Evolutionary conservation across 768 basidiomycete genomes (phyloP), one percentile per base, ranked within the genome.

Genomic region (Leccinellum luteum): DNA sequence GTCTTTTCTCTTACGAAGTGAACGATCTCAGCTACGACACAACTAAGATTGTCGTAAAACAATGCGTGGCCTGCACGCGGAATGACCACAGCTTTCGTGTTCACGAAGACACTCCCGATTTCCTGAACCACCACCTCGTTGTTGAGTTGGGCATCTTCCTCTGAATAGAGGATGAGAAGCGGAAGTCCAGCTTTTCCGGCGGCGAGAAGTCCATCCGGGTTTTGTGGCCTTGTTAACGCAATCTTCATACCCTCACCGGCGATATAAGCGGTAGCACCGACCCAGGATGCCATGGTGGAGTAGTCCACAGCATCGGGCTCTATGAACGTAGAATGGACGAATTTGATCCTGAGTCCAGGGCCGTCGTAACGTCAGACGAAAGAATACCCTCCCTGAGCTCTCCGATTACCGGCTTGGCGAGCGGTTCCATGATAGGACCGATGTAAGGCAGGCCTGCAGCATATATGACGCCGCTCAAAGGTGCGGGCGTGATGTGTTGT

Each of bases 231-330:
- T 48, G 47, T n/a, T n/a, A 48, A 6, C 17, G 4, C 47, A 48
- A 25, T 7, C 17, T 28, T 25, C 27, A 48, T 48, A 48, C 47
- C 27, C 47, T 48, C 47, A 17, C 1, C 17, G 2, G 17, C 38
- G n/a, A 48, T 27, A 27, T 54, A 38, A 14, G 8, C 30, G 35
- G n/a, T 27, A 14, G 52, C 6, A 31, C 57, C 57, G 8, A 54
- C 23, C 57, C 57, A 58, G 6, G 57, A 58, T 14, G 32, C 23
- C 19, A 58, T 44, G 10, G 53, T 58, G 17, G 54, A 25, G 28
- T 58, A 31, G 41, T 58, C 52, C 6, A 58, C 57, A 13, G 38
- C 38, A 25, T 58, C 53, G 1, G 57, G 57, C 25, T 58, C 53
- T 2, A 31, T 25, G 23, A 58, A 38, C 34, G 48, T 48, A 15